Evolutionary conservation across 2,329 filamentous ascomycete genomes (phyloP).

Genomic region (Colletotrichum gloeosporioides): DNA sequence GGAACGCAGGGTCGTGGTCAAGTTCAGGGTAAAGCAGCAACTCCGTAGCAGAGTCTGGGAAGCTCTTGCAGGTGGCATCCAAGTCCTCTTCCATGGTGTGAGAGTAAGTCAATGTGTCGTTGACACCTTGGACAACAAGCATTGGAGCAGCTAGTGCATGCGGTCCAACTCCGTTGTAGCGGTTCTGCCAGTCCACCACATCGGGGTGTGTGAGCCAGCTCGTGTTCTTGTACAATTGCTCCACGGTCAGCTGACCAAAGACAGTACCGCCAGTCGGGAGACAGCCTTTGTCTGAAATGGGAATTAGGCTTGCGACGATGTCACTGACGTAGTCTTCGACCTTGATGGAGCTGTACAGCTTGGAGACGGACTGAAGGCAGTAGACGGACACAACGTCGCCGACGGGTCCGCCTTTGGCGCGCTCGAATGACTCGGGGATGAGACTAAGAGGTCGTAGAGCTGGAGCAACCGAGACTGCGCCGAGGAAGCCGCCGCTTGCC

Average conservation of each 20-base stretch:
- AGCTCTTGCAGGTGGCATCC: not conserved
- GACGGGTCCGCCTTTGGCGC: not conserved
- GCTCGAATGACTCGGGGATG: conserved; percentile 7
- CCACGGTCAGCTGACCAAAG: not conserved
- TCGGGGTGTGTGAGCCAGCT: conserved; percentile 13
- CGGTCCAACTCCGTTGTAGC: conserved; percentile 23
- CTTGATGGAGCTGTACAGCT: conserved; percentile 16
- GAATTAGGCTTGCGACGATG: not conserved
- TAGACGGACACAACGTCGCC: conserved; percentile 20
- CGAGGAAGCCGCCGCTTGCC: conserved; percentile 18
- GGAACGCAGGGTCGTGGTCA: not conserved
- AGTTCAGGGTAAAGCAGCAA: not conserved
- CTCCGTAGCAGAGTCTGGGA: not conserved
- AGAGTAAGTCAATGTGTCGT: conserved; percentile 19
- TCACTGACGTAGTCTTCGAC: conserved; percentile 22
- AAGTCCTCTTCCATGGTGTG: not conserved
- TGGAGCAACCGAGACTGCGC: conserved; percentile 16
- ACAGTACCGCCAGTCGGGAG: not conserved
- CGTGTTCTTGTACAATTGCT: conserved; percentile 10
- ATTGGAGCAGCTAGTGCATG: conserved; percentile 24
- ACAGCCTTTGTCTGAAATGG: conserved; percentile 7
- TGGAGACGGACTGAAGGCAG: conserved; percentile 17
- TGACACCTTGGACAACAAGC: conserved; percentile 26
- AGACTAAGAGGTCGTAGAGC: conserved; percentile 14
- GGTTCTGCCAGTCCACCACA: not conserved